Conservation (phyloP, 257 asterid genomes). For the Solanum clarkiae region DNA sequence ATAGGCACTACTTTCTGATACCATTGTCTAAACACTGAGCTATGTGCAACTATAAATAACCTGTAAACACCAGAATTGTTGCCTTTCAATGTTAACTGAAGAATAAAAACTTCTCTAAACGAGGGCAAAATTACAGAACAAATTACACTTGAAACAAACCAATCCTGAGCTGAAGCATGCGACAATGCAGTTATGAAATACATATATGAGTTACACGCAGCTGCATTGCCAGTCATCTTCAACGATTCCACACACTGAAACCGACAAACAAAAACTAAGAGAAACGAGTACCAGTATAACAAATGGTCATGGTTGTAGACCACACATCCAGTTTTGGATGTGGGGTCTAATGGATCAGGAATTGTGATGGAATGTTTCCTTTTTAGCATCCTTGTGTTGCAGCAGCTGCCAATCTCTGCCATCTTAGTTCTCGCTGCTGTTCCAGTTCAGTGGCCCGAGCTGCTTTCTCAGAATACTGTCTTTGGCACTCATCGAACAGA, state of each 20-base stretch:
- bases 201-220: conserved; percentile 35
- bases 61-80: background rate
- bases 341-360: background rate
- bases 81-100: background rate
- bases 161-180: conserved; percentile 20
- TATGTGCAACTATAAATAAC: background rate
- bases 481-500: conserved; percentile 31
- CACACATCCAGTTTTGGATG: background rate
- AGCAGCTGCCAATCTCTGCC: conserved; percentile 27
- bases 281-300: conserved; percentile 19
- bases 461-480: conserved; percentile 13
- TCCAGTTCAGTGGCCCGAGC: conserved; percentile 8
- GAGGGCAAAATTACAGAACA: conserved; percentile 11
- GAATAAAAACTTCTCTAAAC: conserved; percentile 7
- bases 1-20: background rate
- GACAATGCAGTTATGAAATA: conserved; percentile 6
- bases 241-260: conserved; percentile 18
- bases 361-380: background rate
- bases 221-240: conserved; percentile 23
- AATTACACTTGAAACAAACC: conserved; percentile 24
- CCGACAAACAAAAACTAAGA: background rate
- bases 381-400: conserved; percentile 8
- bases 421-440: conserved; percentile 16
- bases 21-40: background rate
- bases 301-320: background rate